Conservation (phyloP, 208 protist species). For the Polymyxa betae region DNA sequence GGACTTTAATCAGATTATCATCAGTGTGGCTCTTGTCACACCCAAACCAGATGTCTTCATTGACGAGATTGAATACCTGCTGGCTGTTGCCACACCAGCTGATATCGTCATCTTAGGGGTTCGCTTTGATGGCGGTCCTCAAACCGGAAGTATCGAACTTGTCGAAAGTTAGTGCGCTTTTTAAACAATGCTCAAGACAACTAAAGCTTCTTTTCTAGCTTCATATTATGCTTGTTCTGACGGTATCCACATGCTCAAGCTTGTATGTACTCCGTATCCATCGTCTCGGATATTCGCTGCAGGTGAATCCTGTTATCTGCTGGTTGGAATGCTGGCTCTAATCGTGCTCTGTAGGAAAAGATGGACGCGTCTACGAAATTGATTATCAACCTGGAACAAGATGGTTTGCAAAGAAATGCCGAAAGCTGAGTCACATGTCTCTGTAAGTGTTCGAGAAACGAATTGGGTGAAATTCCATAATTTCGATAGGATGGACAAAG, state of each 20-base stretch:
- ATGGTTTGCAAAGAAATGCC: conserved; percentile 26
- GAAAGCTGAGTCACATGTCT: conserved; percentile 2
- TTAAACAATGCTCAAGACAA: neutral
- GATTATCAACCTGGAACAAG: conserved; percentile 1
- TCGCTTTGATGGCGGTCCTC: neutral
- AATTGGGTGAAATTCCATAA: neutral
- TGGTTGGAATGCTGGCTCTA: neutral
- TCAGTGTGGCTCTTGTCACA: neutral
- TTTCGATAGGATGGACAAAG: neutral
- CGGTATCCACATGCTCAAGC: conserved; percentile 14
- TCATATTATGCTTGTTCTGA: conserved; percentile 11
- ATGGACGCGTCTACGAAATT: conserved; percentile 38
- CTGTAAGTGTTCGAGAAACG: neutral
- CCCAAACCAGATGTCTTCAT: conserved; percentile 28
- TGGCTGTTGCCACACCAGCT: neutral
- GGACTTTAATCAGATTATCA: conserved; percentile 4
- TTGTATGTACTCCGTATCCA: neutral
- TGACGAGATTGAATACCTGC: conserved; percentile 23
- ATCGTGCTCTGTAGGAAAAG: neutral
- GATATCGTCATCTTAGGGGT: conserved; percentile 38
- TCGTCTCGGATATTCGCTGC: neutral
- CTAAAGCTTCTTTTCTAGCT: neutral
- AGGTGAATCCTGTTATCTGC: neutral
- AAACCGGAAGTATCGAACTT: neutral
- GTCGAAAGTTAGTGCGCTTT: neutral